phyloP scores from a whole-genome alignment of 352 stramenopile species.

The Halophytophthora polymorphica region DNA sequence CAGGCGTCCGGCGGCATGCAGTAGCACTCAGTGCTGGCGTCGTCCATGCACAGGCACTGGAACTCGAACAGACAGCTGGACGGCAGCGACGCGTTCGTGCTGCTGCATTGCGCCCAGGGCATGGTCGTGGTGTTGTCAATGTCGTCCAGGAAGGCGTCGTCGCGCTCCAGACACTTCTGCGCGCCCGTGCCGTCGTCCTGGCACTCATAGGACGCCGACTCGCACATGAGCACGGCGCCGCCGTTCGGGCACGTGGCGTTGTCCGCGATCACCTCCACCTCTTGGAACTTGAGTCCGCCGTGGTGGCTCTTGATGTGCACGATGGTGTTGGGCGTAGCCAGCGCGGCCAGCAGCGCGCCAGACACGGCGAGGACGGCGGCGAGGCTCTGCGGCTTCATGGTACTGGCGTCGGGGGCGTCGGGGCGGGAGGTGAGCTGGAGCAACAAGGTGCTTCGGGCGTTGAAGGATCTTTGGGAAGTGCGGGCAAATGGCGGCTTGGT shows the following conservation, averaged over 20 bases:
- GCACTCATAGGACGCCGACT: slow-evolving; percentile 37
- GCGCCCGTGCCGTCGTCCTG: slow-evolving; percentile 33
- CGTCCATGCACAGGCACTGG: slow-evolving; percentile 41
- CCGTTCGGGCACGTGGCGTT: slow-evolving; percentile 44
- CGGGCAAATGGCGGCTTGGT: too few relatives aligned
- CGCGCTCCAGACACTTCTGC: slow-evolving; percentile 34
- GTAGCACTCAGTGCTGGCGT: slow-evolving; percentile 40
- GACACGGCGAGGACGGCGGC: too few relatives aligned
- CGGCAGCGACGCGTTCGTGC: slow-evolving; percentile 25
- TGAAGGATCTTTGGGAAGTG: too few relatives aligned
- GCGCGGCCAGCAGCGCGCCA: too few relatives aligned
- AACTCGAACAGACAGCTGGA: slow-evolving; percentile 54
- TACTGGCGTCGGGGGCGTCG: too few relatives aligned
- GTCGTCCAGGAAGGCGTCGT: slow-evolving; percentile 38
- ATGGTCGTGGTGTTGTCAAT: slow-evolving; percentile 35
- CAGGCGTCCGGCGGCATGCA: slow-evolving; percentile 47
- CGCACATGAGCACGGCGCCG: slow-evolving; percentile 39
- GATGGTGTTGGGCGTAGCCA: too few relatives aligned
- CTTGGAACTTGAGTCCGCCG: slow-evolving; percentile 45
- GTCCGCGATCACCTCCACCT: slow-evolving; percentile 38
- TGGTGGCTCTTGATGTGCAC: slow-evolving; percentile 6
- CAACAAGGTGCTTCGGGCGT: too few relatives aligned
- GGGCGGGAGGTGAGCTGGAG: too few relatives aligned
- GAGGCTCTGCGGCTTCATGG: too few relatives aligned
- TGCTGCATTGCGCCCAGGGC: slow-evolving; percentile 39